Evolutionary conservation across 192 early-diverging fungal species (phyloP).

Genomic region (Piromyces finnis): DNA sequence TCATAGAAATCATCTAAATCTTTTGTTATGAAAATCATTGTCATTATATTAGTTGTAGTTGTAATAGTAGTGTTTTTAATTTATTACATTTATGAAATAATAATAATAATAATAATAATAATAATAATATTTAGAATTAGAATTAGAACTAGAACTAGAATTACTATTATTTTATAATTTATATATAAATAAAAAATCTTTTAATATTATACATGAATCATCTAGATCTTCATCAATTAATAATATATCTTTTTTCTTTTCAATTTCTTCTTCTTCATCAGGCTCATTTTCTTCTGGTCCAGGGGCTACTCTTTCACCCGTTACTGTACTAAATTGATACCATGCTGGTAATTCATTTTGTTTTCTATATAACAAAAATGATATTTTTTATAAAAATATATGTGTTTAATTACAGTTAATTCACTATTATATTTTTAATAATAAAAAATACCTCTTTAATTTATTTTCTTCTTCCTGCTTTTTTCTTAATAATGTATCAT

Average conservation of each 20-base stretch:
- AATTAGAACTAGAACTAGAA: no score
- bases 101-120: no score
- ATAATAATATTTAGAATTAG: no score
- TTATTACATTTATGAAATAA: no score
- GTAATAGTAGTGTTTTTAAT: no score
- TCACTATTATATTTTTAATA: no score
- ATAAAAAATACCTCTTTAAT: background rate
- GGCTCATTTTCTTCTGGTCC: background rate
- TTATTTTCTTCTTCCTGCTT: background rate
- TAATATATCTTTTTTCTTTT: background rate
- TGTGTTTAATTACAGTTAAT: no score
- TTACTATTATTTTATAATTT: no score
- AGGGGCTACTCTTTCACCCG: background rate
- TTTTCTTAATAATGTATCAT: background rate
- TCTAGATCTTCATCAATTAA: background rate
- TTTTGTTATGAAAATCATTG: no score
- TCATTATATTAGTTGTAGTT: no score
- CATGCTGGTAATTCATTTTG: background rate
- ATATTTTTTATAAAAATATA: no score
- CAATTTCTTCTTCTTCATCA: background rate
- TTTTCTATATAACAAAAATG: background rate
- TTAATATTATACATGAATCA: background rate
- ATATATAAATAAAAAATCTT: no score
- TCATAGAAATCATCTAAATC: background rate
- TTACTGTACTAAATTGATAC: constrained; percentile 2